Conservation (phyloP, 2,329 filamentous ascomycete genomes). For the Setomelanomma holmii region DNA sequence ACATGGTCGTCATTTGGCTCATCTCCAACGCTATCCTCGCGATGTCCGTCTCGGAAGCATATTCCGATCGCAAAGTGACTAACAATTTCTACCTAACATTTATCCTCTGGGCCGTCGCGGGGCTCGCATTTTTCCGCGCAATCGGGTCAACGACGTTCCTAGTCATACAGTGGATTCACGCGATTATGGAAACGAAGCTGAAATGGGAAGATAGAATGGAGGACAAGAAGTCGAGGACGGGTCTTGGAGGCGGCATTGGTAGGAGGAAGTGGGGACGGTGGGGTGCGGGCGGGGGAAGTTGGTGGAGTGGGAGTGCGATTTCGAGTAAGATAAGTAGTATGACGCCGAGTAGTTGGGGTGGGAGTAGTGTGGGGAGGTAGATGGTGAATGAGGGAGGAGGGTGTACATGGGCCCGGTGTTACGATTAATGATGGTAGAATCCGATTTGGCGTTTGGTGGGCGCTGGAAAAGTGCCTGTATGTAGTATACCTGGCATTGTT, state of each 20-base stretch:
- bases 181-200: constrained; percentile 84
- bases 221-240: constrained; percentile 36
- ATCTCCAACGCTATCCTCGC: constrained; percentile 88
- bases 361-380: constrained; percentile 34
- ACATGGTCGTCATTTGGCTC: constrained; percentile 98
- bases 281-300: constrained; percentile 37
- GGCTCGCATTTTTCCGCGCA: constrained; percentile 85
- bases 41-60: constrained; percentile 91
- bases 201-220: constrained; percentile 56
- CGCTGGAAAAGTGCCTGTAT: neutral
- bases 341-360: constrained; percentile 43
- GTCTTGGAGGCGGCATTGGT: constrained; percentile 29
- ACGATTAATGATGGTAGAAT: constrained; percentile 1
- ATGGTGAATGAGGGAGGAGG: neutral
- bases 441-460: neutral
- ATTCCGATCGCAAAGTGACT: constrained; percentile 72
- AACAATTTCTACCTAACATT: constrained; percentile 91
- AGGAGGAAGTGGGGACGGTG: constrained; percentile 26
- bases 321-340: constrained; percentile 47
- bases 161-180: constrained; percentile 82
- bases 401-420: neutral
- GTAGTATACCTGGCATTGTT: too few species aligned
- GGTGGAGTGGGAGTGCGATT: constrained; percentile 47
- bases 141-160: constrained; percentile 82
- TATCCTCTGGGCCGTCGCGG: constrained; percentile 90